Percentiles rank a stretch among this genome's conserved stretches.
Conservation (phyloP, 495 filamentous ascomycete genomes). For the Jackrogersella minutella region DNA sequence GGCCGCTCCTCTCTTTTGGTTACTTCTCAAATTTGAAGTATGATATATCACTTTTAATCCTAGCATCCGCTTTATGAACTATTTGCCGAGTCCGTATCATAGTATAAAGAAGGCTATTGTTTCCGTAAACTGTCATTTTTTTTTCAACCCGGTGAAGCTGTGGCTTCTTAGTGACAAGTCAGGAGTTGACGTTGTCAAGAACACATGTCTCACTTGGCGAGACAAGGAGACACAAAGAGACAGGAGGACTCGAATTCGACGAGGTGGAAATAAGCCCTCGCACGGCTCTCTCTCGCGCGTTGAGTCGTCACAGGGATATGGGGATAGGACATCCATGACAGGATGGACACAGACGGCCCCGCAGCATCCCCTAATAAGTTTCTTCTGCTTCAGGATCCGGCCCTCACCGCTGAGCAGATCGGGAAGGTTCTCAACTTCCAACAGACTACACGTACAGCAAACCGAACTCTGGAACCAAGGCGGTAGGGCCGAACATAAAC, state of each 20-base stretch:
- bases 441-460: too few species aligned
- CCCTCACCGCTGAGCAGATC: conserved; percentile 25
- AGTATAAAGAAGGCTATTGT: conserved; percentile 21
- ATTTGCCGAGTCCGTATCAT: conserved; percentile 16
- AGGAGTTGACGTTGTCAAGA: conserved; percentile 12
- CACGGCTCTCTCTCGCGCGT: conserved; percentile 5
- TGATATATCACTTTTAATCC: conserved; percentile 41
- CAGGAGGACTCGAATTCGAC: not conserved
- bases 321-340: too few species aligned
- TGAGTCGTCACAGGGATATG: conserved; percentile 12
- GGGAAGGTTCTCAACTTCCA: not conserved
- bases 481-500: conserved; percentile 14
- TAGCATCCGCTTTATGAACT: conserved; percentile 29
- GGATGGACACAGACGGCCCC: conserved; percentile 9
- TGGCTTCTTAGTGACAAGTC: conserved; percentile 35
- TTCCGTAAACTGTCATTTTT: conserved; percentile 15
- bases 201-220: conserved; percentile 20
- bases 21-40: conserved; percentile 28
- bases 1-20: not conserved
- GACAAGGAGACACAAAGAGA: conserved; percentile 15
- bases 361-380: conserved; percentile 14
- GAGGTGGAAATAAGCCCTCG: not conserved
- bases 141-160: conserved; percentile 15
- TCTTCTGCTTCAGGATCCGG: conserved; percentile 13
- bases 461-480: conserved; percentile 7